Evolutionary conservation across 2,329 filamentous ascomycete genomes (phyloP).

Genomic region (Calonectria pteridis): DNA sequence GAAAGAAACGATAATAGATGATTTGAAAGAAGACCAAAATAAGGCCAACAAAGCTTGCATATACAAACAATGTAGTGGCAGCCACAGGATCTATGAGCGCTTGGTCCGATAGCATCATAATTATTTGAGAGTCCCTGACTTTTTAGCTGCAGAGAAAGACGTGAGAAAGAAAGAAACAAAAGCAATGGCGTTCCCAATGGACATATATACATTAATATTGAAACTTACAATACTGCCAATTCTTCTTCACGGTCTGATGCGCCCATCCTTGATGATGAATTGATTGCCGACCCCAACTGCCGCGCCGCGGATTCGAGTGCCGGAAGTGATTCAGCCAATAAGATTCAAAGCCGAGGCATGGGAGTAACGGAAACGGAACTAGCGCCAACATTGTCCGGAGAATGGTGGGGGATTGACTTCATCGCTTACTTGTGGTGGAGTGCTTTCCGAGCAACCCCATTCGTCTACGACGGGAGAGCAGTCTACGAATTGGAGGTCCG

Average conservation of each 20-base stretch:
- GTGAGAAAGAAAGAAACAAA: background rate
- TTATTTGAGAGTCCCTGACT: background rate
- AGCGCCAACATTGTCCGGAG: background rate
- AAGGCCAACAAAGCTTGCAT: background rate
- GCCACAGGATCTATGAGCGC: fast-evolving
- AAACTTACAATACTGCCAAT: no score
- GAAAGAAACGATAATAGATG: slow-evolving; percentile 9
- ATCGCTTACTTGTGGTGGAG: background rate
- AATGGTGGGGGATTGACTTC: background rate
- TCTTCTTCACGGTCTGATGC: background rate
- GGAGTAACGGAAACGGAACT: background rate
- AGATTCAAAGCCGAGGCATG: background rate
- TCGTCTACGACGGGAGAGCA: background rate
- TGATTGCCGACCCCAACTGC: background rate
- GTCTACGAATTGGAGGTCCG: no score
- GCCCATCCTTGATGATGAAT: background rate
- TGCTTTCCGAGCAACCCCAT: background rate
- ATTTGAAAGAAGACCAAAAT: background rate
- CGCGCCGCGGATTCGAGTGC: background rate
- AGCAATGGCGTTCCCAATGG: background rate
- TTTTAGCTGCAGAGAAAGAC: background rate
- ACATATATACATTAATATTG: background rate
- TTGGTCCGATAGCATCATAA: background rate
- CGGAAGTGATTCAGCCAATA: background rate
- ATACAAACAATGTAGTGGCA: background rate